A percentile compares a stretch with the other conserved stretches of the same genome.
phyloP scores from a whole-genome alignment of 2,329 filamentous ascomycete species.

The Phialocephala sp. region DNA sequence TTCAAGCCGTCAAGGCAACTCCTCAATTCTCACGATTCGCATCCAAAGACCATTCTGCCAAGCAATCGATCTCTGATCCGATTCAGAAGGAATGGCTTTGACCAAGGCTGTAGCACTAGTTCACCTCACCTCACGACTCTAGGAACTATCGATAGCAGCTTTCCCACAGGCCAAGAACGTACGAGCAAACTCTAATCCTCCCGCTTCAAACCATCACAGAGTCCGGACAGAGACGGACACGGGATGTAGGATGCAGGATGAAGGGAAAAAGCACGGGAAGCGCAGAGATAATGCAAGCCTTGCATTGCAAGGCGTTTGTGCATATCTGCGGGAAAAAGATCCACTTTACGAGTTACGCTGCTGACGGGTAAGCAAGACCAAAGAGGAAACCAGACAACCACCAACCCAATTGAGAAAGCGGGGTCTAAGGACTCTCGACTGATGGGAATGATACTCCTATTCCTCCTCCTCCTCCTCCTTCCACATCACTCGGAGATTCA shows the following conservation, averaged over 20 bases:
- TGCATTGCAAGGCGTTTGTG: no score
- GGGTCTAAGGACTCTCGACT: background rate
- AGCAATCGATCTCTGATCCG: background rate
- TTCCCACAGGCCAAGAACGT: background rate
- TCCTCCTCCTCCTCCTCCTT: no score
- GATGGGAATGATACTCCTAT: no score
- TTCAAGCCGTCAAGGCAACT: background rate
- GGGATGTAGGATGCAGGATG: no score
- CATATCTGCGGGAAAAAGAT: no score
- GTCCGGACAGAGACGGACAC: background rate
- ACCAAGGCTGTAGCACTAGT: background rate
- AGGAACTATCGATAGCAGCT: background rate
- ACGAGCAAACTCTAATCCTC: background rate
- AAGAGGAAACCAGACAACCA: no score
- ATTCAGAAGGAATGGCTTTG: background rate
- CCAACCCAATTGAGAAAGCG: no score
- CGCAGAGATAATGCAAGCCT: no score
- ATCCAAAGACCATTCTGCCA: background rate
- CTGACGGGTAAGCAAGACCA: no score
- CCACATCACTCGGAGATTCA: no score
- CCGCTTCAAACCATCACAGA: background rate
- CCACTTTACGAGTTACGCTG: no score
- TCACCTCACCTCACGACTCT: background rate
- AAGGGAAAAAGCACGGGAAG: no score
- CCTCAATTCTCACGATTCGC: background rate